These are phyloP conservation scores for Simmondsia chinensis DNA, from an alignment of 148 eudicot genomes.

Conservation along the genomic window DNA sequence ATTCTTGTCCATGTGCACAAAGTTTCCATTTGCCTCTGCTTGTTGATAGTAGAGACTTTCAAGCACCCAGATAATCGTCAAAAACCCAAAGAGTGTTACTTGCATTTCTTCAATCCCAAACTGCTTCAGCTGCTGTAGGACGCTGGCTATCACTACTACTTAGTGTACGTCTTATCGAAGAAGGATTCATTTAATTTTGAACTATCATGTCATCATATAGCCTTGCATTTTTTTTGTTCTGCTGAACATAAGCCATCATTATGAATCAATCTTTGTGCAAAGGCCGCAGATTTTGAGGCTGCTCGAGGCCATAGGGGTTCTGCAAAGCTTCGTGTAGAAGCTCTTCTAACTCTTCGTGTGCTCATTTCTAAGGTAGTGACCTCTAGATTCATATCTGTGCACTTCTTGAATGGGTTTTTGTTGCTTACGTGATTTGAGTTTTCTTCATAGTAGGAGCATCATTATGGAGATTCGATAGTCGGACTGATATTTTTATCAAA, in stretches of 20 bases:
- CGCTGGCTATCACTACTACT: conserved; percentile 92
- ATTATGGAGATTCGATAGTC: too few relatives aligned
- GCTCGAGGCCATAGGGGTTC: conserved; percentile 82
- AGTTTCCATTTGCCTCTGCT: conserved; percentile 39
- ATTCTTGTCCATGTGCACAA: conserved; percentile 67
- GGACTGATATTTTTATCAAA: too few relatives aligned
- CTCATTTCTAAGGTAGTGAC: conserved; percentile 77
- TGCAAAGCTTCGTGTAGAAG: conserved; percentile 73
- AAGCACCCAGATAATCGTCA: conserved; percentile 12
- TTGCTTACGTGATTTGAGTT: too few relatives aligned
- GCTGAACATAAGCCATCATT: neutral
- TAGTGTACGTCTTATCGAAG: conserved; percentile 33
- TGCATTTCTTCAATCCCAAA: conserved; percentile 75
- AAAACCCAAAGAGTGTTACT: conserved; percentile 46
- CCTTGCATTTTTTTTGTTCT: neutral
- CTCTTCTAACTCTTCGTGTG: conserved; percentile 61
- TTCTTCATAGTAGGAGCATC: too few relatives aligned
- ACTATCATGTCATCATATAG: neutral
- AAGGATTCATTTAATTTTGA: conserved; percentile 2
- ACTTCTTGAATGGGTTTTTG: too few relatives aligned
- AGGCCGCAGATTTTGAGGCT: conserved; percentile 86
- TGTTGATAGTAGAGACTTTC: conserved; percentile 23
- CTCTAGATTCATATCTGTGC: too few relatives aligned
- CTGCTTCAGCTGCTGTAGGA: conserved; percentile 84
- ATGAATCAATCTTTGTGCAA: conserved; percentile 20